Base-by-base conservation (phyloP, 495 filamentous ascomycete species). In the Hypomontagnella submonticulosa region DNA sequence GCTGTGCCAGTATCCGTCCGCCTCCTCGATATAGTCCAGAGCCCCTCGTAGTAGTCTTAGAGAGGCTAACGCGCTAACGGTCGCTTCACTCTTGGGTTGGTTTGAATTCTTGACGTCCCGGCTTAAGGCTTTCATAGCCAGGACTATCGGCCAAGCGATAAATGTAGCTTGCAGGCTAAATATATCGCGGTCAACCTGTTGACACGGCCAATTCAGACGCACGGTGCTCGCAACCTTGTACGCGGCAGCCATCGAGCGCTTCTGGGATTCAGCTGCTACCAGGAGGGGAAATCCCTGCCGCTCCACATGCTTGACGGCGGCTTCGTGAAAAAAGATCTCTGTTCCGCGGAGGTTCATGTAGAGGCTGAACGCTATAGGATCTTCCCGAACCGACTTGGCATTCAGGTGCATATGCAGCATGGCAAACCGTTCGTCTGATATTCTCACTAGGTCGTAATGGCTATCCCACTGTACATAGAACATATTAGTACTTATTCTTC, bases 351-450 rank as follows among this genome's bases (percentile, higher is more conserved):
- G 48, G 32, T 51, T 51, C 48, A 51, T 51, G 32, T 51, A 51
- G n/a, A 51, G 6, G 15, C 48, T 51, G 16, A 51, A 51, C 6
- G 48, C 48, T 51, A 51, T 51, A 0, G 48, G 48, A 36, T 51
- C 48, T 12, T 51, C 48, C 15, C 48, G 48, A 15, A 51, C 30
- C 8, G 48, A 51, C 16, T 51, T 51, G 15, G 48, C 48, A 10
- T 51, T 51, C 12, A 51, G 30, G 18, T 51, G 48, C 48, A 51
- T 51, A 34, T 51, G 48, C 34, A 51, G 16, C 48, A 51, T 51
- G n/a, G 15, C 9, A 51, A 37, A 51, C 4, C 48, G 48, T 15
- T 51, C 48, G 11, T 51, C 48, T 19, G 32, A 34, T 19, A 37
- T 6, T 16, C 15, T 34, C 48, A 51, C 48, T 12, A 51, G 16